Evolutionary conservation across 176 grass and related monocot species (phyloP).

Genomic region (Eleusine indica): DNA sequence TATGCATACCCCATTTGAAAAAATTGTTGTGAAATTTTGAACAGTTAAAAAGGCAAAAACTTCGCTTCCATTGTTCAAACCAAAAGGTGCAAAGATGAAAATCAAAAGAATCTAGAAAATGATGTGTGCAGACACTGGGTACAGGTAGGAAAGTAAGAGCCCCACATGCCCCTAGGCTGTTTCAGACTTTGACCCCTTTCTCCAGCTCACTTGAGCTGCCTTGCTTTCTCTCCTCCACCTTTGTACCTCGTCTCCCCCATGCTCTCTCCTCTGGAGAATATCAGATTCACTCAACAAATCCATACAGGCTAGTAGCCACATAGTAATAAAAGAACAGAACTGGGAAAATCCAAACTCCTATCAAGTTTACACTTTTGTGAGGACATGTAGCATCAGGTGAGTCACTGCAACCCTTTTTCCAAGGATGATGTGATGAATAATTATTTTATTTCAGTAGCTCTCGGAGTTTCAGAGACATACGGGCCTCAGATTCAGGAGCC

Average conservation of each 20-base stretch:
- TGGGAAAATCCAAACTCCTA: neutral
- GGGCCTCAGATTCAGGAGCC: slow-evolving; percentile 43
- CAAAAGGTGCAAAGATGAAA: neutral
- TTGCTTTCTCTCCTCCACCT: neutral
- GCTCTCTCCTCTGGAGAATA: neutral
- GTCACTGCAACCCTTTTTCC: neutral
- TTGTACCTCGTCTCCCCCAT: neutral
- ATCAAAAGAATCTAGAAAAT: slow-evolving; percentile 21
- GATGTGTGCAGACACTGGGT: slow-evolving; percentile 48
- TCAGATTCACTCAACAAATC: slow-evolving; percentile 33
- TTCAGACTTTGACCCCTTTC: slow-evolving; percentile 59
- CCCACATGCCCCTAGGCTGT: slow-evolving; percentile 55
- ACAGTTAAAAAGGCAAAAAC: neutral
- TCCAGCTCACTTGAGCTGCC: slow-evolving; percentile 46
- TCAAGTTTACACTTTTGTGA: neutral
- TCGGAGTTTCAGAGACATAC: slow-evolving; percentile 33
- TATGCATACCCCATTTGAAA: neutral
- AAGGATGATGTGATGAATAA: slow-evolving; percentile 16
- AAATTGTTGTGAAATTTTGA: neutral
- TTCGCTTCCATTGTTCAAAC: neutral
- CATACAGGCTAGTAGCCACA: neutral
- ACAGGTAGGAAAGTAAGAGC: slow-evolving; percentile 54
- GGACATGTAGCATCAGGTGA: slow-evolving; percentile 2
- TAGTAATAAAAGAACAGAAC: neutral
- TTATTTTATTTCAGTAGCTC: slow-evolving; percentile 18